These are phyloP conservation scores for Gracilaria domingensis DNA, from an alignment of 23 red algal genomes.

Conservation along the genomic window DNA sequence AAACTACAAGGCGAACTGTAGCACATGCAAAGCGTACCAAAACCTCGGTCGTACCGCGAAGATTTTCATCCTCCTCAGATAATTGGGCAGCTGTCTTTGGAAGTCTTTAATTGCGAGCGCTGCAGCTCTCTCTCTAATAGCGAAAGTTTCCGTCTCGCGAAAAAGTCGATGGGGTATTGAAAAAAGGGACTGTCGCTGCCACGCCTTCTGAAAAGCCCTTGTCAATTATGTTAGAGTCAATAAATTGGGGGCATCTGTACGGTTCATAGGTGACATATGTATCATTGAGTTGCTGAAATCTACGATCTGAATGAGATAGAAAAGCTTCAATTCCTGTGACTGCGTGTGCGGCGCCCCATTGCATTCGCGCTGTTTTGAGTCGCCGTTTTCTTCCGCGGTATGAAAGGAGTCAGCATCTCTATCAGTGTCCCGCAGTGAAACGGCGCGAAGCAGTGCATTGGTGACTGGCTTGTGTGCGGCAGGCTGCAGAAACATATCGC, in stretches of 20 bases:
- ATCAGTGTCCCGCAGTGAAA: not conserved
- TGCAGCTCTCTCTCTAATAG: conserved; percentile 8
- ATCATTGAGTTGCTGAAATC: not conserved
- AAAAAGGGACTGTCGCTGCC: not conserved
- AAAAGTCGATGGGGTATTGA: not conserved
- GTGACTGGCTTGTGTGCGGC: not conserved
- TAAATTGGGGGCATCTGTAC: too few relatives aligned
- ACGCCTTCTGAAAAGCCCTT: too few relatives aligned
- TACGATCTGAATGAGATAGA: not conserved
- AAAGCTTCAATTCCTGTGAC: not conserved
- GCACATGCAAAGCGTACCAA: conserved; percentile 48
- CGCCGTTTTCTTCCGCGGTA: conserved; percentile 46
- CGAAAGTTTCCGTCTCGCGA: conserved; percentile 31
- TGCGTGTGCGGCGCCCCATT: not conserved
- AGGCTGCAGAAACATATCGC: too few relatives aligned
- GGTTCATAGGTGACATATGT: not conserved
- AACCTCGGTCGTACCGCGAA: conserved; percentile 52
- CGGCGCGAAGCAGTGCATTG: not conserved
- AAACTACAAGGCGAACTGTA: too few relatives aligned
- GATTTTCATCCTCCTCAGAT: conserved; percentile 42
- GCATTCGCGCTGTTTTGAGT: not conserved
- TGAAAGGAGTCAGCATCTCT: conserved; percentile 69
- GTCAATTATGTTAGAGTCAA: too few relatives aligned
- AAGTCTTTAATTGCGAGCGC: not conserved
- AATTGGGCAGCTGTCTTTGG: conserved; percentile 34